Percentiles rank a stretch among this genome's conserved stretches.
Conservation (phyloP, 306 rosid genomes). For the Medicago lupulina region DNA sequence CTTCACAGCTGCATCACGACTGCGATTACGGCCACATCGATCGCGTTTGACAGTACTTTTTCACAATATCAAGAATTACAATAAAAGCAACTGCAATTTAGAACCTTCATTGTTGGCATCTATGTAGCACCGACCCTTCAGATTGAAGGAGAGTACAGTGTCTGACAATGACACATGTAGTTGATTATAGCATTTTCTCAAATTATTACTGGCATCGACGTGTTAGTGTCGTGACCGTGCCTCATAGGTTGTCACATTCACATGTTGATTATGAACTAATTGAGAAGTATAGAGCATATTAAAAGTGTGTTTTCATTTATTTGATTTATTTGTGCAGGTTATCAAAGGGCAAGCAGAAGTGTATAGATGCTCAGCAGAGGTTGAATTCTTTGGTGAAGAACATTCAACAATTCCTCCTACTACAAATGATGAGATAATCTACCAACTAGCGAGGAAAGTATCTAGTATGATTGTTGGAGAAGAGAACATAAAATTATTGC, state of each 20-base stretch:
- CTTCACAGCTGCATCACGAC: too few species aligned
- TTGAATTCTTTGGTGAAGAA: constrained; percentile 67
- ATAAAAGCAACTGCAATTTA: too few species aligned
- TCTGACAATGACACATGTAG: too few species aligned
- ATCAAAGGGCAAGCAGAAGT: constrained; percentile 78
- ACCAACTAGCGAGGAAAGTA: constrained; percentile 55
- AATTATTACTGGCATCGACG: too few species aligned
- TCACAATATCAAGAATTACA: not conserved
- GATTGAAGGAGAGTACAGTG: too few species aligned
- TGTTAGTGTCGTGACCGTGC: too few species aligned
- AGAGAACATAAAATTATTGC: constrained; percentile 60
- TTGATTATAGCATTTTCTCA: too few species aligned
- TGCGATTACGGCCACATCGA: not conserved
- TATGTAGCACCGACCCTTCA: too few species aligned
- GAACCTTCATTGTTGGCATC: too few species aligned
- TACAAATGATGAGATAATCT: constrained; percentile 62
- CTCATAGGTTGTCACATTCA: too few species aligned
- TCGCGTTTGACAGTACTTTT: not conserved
- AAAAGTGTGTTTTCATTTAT: not conserved
- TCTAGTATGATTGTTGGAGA: constrained; percentile 72
- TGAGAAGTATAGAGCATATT: too few species aligned
- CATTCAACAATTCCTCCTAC: constrained; percentile 81
- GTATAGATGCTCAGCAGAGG: constrained; percentile 71
- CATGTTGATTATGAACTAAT: too few species aligned
- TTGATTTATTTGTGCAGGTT: constrained; percentile 51